A percentile compares a stretch with the other conserved stretches of the same genome.
Evolutionary conservation across 2,329 filamentous ascomycete genomes (phyloP).

Genomic region (Xylaria arbuscula): DNA sequence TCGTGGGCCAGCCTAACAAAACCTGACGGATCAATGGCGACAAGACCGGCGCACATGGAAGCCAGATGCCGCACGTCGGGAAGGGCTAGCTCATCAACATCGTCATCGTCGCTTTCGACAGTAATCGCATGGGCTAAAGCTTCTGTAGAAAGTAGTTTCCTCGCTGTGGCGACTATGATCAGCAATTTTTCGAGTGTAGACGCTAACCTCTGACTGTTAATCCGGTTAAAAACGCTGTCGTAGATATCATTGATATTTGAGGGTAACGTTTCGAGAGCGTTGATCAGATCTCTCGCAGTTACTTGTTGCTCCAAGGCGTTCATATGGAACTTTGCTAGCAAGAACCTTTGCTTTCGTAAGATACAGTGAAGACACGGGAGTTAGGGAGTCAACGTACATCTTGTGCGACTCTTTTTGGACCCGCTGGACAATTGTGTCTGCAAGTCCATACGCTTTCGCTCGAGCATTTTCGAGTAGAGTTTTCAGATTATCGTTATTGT

Average conservation of each 20-base stretch:
- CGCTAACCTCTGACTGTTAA: not conserved
- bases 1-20: not conserved
- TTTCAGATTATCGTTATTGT: not conserved
- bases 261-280: not conserved
- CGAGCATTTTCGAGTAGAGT: constrained; percentile 1
- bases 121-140: not conserved
- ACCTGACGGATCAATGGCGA: not conserved
- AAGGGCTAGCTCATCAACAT: not conserved
- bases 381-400: not conserved
- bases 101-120: not conserved
- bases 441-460: not conserved
- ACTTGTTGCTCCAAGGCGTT: constrained; percentile 2
- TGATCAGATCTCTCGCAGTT: not conserved
- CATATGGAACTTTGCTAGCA: constrained; percentile 1
- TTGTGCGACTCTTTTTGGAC: not conserved
- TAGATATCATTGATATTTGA: not conserved
- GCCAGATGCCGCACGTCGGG: not conserved
- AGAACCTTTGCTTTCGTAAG: not conserved
- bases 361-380: not conserved
- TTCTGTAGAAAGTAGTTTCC: constrained; percentile 1
- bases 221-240: not conserved
- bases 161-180: constrained; percentile 4
- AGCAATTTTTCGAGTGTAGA: not conserved
- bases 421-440: constrained; percentile 1
- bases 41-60: not conserved